These are phyloP conservation scores for Fusarium transvaalense DNA, from an alignment of 2,329 filamentous ascomycete species.

Conservation along the genomic window DNA sequence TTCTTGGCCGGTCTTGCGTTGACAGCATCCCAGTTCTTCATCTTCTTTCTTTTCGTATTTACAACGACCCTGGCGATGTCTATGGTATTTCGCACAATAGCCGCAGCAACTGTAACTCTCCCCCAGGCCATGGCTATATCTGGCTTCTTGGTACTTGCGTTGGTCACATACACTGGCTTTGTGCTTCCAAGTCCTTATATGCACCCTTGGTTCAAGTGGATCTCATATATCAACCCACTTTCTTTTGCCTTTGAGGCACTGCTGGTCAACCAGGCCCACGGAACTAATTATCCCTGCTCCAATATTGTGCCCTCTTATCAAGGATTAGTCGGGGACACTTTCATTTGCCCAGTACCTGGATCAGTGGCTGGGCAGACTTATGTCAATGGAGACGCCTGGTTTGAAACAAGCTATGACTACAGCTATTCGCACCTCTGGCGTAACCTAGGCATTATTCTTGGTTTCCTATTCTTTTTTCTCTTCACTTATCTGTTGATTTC, in stretches of 20 bases:
- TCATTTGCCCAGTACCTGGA: conserved; percentile 65
- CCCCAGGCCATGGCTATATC: conserved; percentile 8
- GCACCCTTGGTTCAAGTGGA: conserved; percentile 15
- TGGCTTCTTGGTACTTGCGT: background rate
- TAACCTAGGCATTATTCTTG: conserved; percentile 78
- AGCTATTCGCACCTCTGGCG: conserved; percentile 70
- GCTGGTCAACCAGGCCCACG: conserved; percentile 4
- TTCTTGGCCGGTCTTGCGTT: conserved; percentile 68
- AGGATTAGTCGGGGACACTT: background rate
- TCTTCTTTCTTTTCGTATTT: conserved; percentile 79
- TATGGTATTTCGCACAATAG: conserved; percentile 74
- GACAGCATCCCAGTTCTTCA: conserved; percentile 81
- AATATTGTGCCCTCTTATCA: background rate
- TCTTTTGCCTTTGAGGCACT: conserved; percentile 5
- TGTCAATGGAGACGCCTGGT: conserved; percentile 73
- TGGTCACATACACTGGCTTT: conserved; percentile 9
- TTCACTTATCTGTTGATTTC: conserved; percentile 70
- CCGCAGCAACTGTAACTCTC: conserved; percentile 55
- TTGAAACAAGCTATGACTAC: conserved; percentile 68
- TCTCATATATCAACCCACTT: conserved; percentile 13
- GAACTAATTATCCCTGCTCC: conserved; percentile 8
- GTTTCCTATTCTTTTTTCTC: conserved; percentile 74
- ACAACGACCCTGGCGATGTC: conserved; percentile 52
- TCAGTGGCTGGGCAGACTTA: conserved; percentile 63
- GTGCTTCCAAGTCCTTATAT: conserved; percentile 1